Base-by-base conservation (phyloP, 148 eudicot genomes). In the Persicaria maculosa region DNA sequence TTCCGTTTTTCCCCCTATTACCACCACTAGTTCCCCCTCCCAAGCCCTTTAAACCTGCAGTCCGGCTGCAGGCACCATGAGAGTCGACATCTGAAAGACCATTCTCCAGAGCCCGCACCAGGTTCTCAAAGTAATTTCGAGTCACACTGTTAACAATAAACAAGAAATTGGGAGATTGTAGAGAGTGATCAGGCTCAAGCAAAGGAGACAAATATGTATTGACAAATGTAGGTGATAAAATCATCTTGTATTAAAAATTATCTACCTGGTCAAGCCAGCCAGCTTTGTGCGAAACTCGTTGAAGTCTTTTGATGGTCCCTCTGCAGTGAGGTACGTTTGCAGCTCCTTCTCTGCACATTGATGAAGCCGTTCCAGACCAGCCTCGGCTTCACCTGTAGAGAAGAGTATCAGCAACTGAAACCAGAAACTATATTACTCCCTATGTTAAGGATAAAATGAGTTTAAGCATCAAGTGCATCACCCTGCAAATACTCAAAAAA, bases 331-430 rank as follows among this genome's bases (percentile, higher is more conserved):
- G 77, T 85, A 88, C 5, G 72, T 79, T 75, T 87, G 89, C 47
- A 92, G 83, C 75, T 92, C 97, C 80, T 92, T 92, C 85, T 92
- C 97, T 19, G 97, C 96, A 86, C 97, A 92, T 74, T 88, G 97
- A 85, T 92, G 97, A 77, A 92, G 95, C 54, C 97, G 84, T 72
- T 92, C 96, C 77, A 92, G 75, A 71, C 97, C 97, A 82, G 96
- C 85, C 82, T 73, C 62, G 17, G 78, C 78, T 68, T 75, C 78
- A 50, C 78, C 78, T 75, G 53, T 16, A 75, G 61, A 75, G 5
- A 64, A 17, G 8, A 68, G 59, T 12, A 11, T 47, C 44, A 50
- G 54, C 0, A 14, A 4, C 50, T 12, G 64, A 9, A 25, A 47
- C 53, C 40, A 4, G 43, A 11, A 74, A 61, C 12, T 4, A n/a